Evolutionary conservation across 768 basidiomycete genomes (phyloP).

Genomic region (Agaricus subrufescens): DNA sequence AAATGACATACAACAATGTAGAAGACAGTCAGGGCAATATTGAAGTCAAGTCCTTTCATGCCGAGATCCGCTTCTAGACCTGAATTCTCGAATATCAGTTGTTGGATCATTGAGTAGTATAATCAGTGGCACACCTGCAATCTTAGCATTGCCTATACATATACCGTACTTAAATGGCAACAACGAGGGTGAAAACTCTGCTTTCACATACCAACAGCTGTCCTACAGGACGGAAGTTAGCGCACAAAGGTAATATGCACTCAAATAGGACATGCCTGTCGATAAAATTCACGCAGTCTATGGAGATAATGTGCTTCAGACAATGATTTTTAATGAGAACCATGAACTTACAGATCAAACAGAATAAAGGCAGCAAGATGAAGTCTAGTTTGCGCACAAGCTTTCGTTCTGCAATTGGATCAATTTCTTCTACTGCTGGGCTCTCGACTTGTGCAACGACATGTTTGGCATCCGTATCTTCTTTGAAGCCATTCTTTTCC

Average conservation of each 20-base stretch:
- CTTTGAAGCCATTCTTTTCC: no score
- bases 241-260: neutral
- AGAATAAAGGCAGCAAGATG: conserved; percentile 31
- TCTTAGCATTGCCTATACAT: conserved; percentile 16
- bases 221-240: conserved; percentile 5
- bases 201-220: conserved; percentile 11
- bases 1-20: conserved; percentile 27
- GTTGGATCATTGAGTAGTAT: no score
- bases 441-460: no score
- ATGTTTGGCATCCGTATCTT: no score
- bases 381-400: conserved; percentile 32
- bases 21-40: conserved; percentile 36
- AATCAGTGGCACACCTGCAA: conserved; percentile 15
- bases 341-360: conserved; percentile 29
- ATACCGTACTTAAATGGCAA: neutral
- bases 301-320: neutral
- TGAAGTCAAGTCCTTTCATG: conserved; percentile 35
- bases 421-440: conserved; percentile 14
- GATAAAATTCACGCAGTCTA: conserved; percentile 34
- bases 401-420: conserved; percentile 27
- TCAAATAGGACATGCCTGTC: conserved; percentile 17
- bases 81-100: neutral
- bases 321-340: neutral
- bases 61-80: conserved; percentile 36
- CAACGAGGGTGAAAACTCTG: neutral